phyloP scores from a whole-genome alignment of 2,329 filamentous ascomycete species.

The Sclerotinia spermophila region DNA sequence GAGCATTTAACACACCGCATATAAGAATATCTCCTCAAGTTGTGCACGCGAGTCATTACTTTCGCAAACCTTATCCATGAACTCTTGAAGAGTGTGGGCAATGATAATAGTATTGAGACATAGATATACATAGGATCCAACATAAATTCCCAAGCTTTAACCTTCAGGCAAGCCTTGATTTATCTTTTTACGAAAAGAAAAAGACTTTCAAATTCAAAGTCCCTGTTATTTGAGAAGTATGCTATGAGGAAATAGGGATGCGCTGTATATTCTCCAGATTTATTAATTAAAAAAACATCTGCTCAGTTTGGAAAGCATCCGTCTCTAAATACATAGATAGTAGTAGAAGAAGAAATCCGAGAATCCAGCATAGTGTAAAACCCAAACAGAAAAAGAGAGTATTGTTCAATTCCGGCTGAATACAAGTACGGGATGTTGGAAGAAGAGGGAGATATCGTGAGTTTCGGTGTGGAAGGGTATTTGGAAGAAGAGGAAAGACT shows the following conservation, averaged over 20 bases:
- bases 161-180: not conserved
- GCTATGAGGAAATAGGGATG: rapidly evolving
- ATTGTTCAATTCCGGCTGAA: not conserved
- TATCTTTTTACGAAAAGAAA: not conserved
- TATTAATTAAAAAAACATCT: too few species aligned
- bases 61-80: not conserved
- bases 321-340: not conserved
- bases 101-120: not conserved
- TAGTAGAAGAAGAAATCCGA: not conserved
- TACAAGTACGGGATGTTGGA: not conserved
- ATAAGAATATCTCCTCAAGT: not conserved
- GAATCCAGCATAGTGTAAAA: not conserved
- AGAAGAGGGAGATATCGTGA: not conserved
- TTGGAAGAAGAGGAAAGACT: not conserved
- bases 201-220: not conserved
- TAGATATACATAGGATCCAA: not conserved
- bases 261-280: not conserved
- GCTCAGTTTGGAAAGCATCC: rapidly evolving
- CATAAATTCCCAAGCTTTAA: not conserved
- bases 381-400: rapidly evolving
- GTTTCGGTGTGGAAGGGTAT: not conserved
- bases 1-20: not conserved
- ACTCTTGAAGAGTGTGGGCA: not conserved
- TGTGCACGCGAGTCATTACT: not conserved
- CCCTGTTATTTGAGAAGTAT: not conserved